These are phyloP conservation scores for Lophium mytilinum DNA, from an alignment of 495 filamentous ascomycete genomes.

Conservation along the genomic window DNA sequence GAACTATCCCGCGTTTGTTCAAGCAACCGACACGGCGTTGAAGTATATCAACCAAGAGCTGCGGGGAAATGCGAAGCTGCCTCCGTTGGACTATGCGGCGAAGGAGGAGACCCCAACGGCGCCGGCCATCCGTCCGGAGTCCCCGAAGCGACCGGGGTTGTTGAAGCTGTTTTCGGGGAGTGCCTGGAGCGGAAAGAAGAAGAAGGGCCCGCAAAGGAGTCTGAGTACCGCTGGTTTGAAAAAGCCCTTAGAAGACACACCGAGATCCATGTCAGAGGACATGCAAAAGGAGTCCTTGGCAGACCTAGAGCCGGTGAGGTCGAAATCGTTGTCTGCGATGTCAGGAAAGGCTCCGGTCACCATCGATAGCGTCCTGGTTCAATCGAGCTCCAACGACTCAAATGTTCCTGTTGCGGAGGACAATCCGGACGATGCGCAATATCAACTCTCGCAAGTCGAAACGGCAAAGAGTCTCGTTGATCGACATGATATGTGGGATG, in stretches of 20 bases:
- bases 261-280: slow-evolving; percentile 11
- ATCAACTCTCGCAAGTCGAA: slow-evolving; percentile 4
- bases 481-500: slow-evolving; percentile 17
- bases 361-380: slow-evolving; percentile 2
- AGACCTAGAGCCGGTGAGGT: slow-evolving; percentile 9
- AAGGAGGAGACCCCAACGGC: not conserved
- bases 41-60: slow-evolving; percentile 19
- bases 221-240: slow-evolving; percentile 1
- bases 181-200: slow-evolving; percentile 3
- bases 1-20: slow-evolving; percentile 29
- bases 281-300: not conserved
- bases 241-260: not conserved
- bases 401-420: not conserved
- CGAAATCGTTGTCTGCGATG: slow-evolving; percentile 18
- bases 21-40: slow-evolving; percentile 14
- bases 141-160: slow-evolving; percentile 12
- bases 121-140: not conserved
- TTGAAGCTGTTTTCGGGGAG: slow-evolving; percentile 7
- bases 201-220: not conserved
- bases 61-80: not conserved
- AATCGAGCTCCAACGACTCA: not conserved
- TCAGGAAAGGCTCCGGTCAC: slow-evolving; percentile 12
- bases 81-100: not conserved
- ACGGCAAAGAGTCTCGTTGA: slow-evolving; percentile 18
- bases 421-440: not conserved